A percentile compares a stretch with the other conserved stretches of the same genome.
These are phyloP conservation scores for Aspergillus versicolor DNA, from an alignment of 2,329 filamentous ascomycete species.

Conservation along the genomic window DNA sequence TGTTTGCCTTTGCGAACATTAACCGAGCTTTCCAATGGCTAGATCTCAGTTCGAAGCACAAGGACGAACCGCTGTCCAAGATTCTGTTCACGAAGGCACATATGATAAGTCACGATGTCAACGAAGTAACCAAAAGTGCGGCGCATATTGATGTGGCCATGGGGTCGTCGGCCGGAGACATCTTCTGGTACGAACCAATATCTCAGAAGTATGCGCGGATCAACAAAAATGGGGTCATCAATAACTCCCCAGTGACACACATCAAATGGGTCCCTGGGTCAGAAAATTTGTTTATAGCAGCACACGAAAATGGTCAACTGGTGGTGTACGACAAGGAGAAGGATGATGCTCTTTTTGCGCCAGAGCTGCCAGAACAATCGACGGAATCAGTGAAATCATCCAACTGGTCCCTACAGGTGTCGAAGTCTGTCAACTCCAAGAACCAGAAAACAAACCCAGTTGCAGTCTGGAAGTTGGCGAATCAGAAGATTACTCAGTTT, in stretches of 20 bases:
- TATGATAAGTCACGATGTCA: conserved; percentile 91
- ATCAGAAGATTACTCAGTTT: conserved; percentile 86
- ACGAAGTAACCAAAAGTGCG: conserved; percentile 73
- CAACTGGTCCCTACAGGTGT: conserved; percentile 61
- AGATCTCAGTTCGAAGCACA: conserved; percentile 68
- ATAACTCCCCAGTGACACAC: conserved; percentile 77
- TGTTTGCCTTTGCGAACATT: conserved; percentile 92
- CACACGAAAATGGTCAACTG: conserved; percentile 86
- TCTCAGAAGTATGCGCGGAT: conserved; percentile 92
- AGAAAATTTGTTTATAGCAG: conserved; percentile 87
- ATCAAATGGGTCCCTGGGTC: conserved; percentile 94
- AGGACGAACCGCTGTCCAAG: conserved; percentile 90
- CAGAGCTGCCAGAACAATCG: conserved; percentile 54
- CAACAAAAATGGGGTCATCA: conserved; percentile 96
- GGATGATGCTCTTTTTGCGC: conserved; percentile 76
- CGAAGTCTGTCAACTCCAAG: conserved; percentile 89
- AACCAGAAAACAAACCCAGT: conserved; percentile 94
- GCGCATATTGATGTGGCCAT: conserved; percentile 88
- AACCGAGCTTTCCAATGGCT: conserved; percentile 96
- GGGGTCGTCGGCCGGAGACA: conserved; percentile 94
- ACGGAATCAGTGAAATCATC: conserved; percentile 28
- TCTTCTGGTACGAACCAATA: conserved; percentile 98
- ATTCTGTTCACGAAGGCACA: conserved; percentile 96
- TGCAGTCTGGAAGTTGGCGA: conserved; percentile 87
- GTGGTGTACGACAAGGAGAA: conserved; percentile 98